phyloP scores from a whole-genome alignment of 495 filamentous ascomycete species.

The Pyrenopolyporus hunteri region DNA sequence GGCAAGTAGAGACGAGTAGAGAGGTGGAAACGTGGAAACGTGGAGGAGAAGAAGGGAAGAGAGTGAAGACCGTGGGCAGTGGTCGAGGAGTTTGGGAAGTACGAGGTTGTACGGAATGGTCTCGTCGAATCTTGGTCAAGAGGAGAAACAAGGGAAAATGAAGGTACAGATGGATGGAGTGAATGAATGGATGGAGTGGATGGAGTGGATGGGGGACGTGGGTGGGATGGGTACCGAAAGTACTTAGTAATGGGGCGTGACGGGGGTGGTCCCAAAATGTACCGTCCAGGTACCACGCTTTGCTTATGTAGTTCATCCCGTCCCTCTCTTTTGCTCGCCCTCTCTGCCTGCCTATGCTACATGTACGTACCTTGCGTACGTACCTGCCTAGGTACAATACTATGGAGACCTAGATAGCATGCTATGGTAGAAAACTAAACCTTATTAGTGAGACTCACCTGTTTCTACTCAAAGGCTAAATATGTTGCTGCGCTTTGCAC shows the following conservation, averaged over 20 bases:
- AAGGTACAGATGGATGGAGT: conserved; percentile 41
- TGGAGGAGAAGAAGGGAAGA: not conserved
- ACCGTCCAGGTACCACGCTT: conserved; percentile 28
- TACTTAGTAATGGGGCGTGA: conserved; percentile 41
- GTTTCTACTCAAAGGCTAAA: conserved; percentile 17
- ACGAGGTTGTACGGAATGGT: conserved; percentile 40
- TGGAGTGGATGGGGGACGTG: conserved; percentile 41
- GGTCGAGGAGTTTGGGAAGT: conserved; percentile 20
- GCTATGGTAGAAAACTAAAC: conserved; percentile 14
- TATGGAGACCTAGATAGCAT: not conserved
- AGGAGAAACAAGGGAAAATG: conserved; percentile 43
- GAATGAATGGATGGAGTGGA: conserved; percentile 31
- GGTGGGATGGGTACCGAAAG: conserved; percentile 43
- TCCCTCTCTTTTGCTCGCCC: too few species aligned
- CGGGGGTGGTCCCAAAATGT: conserved; percentile 36
- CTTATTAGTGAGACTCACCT: conserved; percentile 34
- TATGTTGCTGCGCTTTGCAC: conserved; percentile 13
- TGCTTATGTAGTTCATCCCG: conserved; percentile 38
- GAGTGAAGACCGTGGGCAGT: conserved; percentile 15
- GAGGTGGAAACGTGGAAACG: not conserved
- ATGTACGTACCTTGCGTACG: not conserved
- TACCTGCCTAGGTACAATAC: too few species aligned
- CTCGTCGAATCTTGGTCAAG: conserved; percentile 38
- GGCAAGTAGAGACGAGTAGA: not conserved
- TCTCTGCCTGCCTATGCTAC: too few species aligned